phyloP scores from a whole-genome alignment of 2,329 filamentous ascomycete species.

The Paecilomyces niveus region DNA sequence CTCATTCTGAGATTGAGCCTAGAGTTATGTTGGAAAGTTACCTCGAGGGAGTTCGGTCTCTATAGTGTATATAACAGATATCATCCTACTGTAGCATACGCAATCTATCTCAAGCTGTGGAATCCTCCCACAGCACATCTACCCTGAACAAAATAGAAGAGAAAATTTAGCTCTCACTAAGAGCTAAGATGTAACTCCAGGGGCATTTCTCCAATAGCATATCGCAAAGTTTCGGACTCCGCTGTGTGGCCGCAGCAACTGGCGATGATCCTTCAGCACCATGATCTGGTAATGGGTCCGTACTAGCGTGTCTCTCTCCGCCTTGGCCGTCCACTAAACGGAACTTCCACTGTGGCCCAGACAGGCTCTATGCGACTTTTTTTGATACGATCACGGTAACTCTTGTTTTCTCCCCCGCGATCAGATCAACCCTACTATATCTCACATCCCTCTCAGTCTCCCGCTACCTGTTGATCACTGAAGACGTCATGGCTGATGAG shows the following conservation, averaged over 20 bases:
- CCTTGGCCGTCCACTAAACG: slow-evolving; percentile 5
- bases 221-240: too few relatives aligned
- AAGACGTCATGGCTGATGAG: slow-evolving; percentile 61
- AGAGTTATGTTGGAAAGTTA: too few relatives aligned
- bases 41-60: too few relatives aligned
- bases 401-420: neutral
- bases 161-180: too few relatives aligned
- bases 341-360: slow-evolving; percentile 7
- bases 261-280: neutral
- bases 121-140: too few relatives aligned
- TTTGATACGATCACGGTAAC: slow-evolving; percentile 2
- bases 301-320: slow-evolving; percentile 5
- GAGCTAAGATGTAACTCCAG: neutral
- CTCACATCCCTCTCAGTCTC: neutral
- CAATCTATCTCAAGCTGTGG: too few relatives aligned
- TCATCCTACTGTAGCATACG: too few relatives aligned
- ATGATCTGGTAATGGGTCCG: neutral
- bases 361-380: slow-evolving; percentile 4
- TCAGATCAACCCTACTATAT: neutral
- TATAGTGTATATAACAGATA: too few relatives aligned
- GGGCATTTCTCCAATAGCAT: too few relatives aligned
- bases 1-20: too few relatives aligned
- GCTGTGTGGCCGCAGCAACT: neutral
- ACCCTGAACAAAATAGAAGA: too few relatives aligned
- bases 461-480: neutral